Base-by-base conservation (phyloP, 2,329 filamentous ascomycete genomes). In the Endothia cerciana region DNA sequence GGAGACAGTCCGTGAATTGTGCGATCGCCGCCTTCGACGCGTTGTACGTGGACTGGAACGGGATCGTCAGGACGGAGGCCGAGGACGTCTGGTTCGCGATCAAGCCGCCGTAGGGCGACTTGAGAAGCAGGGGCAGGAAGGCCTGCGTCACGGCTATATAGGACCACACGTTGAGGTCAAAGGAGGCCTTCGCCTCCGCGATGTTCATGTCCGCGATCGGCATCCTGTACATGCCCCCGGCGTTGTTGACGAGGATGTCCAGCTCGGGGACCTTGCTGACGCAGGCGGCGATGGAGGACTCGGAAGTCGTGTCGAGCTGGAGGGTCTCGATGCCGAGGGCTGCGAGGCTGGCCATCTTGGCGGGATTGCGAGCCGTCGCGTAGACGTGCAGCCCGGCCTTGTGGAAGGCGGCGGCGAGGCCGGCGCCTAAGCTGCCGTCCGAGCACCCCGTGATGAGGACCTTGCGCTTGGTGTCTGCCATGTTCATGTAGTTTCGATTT, bases 391-490 rank as follows among this genome's bases (percentile, higher is more conserved):
- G 71, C 3, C 79, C 79, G 38, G 72, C 71, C 0, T 70, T 65
- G 66, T 78, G 76, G 63, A 80, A 78, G 49, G 78, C 77, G 22
- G 70, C 65, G 2, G 78, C 78, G 1, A 82, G 73, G 38, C 76
- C 76, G 47, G 78, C 73, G 17, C 79, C 79, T 33, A 80, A 75
- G 38, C 80, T 76, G 7, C 77, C 78, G 25, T 75, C 71, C 64
- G 74, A 77, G 62, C 74, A 78, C 30, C 79, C 77, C 7, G 78
- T 80, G 43, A 80, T 76, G 11, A 79, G 71, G 25, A 76, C 70
- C 55, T 72, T 53, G n/a, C 47, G 43, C 56, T 60, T 60, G 7
- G 56, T 13, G 19, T 41, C 55, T 25, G 45, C 33, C 57, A 60
- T 55, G 47, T 10, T 51, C 1, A 19, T 53, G 40, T n/a, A 28